Evolutionary conservation across 2,329 filamentous ascomycete species (phyloP), one percentile per base, ranked within the genome.

Genomic region (Lanzia echinophila): DNA sequence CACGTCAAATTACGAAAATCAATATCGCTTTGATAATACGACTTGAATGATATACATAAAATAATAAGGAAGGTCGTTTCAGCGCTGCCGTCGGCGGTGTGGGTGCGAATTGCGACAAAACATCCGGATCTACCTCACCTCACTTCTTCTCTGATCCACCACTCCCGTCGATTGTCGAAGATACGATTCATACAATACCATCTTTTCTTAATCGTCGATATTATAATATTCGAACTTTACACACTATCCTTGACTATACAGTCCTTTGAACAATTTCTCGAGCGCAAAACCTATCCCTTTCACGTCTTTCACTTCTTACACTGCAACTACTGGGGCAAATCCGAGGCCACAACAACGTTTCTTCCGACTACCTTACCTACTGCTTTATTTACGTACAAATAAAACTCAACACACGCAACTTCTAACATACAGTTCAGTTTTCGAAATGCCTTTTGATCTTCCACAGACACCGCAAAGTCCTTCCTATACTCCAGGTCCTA

Each of bases 381-480:
- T 13, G 15, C n/a, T 12, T 33, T 19, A 19, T 43, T 24, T 13
- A 34, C 22, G 10, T 28, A 28, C 20, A 32, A 28, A 8, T 45
- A 15, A 17, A 32, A 28, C 38, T 15, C 20, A 17, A 19, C 19
- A 19, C 19, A 41, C 17, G 19, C 17, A 19, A 13, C 8, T 41
- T 41, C 5, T 22, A 17, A 41, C 4, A 17, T 20, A 41, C 20
- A 17, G 12, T 17, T 20, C 11, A 19, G 20, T 41, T 41, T 20
- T 41, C 50, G 62, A 64, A 53, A 84, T 84, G 81, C 82, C 79
- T 72, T 83, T 80, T 60, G 62, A 67, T 75, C 81, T 84, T 69
- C 82, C 82, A 63, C 81, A 81, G 65, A 85, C 82, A 63, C 82
- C 82, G 68, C 81, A 84, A 75, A 85, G 82, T 69, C 82, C 82